phyloP scores from a whole-genome alignment of 257 asterid species.

The Coffea canephora region DNA sequence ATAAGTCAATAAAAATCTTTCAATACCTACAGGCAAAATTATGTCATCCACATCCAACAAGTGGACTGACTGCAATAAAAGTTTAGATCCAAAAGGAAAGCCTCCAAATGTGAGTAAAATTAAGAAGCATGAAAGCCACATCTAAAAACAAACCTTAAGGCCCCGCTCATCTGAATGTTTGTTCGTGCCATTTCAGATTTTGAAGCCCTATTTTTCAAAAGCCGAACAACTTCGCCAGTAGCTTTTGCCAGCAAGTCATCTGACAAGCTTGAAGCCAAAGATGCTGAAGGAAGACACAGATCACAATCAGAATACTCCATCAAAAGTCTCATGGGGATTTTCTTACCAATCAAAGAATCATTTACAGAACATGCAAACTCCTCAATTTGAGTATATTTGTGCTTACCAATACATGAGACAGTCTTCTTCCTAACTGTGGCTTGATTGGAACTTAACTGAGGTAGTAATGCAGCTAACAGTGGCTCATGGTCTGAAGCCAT shows the following conservation, averaged over 20 bases:
- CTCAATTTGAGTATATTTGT: slow-evolving; percentile 9
- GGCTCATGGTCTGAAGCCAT: slow-evolving; percentile 81
- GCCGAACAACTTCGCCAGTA: slow-evolving; percentile 73
- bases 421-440: slow-evolving; percentile 97
- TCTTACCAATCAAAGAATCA: not conserved
- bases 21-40: not conserved
- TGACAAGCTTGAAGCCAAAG: slow-evolving; percentile 94
- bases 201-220: slow-evolving; percentile 53
- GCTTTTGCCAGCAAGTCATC: slow-evolving; percentile 95
- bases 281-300: slow-evolving; percentile 54
- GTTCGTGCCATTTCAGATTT: slow-evolving; percentile 91
- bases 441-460: slow-evolving; percentile 83
- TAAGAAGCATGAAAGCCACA: slow-evolving; percentile 15
- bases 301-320: slow-evolving; percentile 4
- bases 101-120: not conserved
- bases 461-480: slow-evolving; percentile 70
- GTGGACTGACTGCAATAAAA: not conserved
- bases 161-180: slow-evolving; percentile 98
- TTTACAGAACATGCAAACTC: not conserved
- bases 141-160: slow-evolving; percentile 65
- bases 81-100: not conserved
- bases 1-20: not conserved
- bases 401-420: slow-evolving; percentile 90
- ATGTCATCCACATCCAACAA: not conserved
- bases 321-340: not conserved